phyloP scores from a whole-genome alignment of 495 filamentous ascomycete species.

The Neurospora tetrasperma region DNA sequence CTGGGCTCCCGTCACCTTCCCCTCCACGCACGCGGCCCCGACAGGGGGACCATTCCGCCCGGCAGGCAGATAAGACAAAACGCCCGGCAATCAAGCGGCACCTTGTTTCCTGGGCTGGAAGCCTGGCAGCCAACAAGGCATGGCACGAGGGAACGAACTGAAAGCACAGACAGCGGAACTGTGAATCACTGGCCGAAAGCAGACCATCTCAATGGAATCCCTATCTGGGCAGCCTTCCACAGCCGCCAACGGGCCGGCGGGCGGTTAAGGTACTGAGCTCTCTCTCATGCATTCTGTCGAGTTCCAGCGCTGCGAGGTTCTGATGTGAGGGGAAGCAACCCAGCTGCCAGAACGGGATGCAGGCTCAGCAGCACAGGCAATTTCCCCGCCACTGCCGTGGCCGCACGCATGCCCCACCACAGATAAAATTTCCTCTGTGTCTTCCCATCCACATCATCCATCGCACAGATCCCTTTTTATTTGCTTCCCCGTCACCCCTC shows the following conservation, averaged over 20 bases:
- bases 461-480: conserved; percentile 11
- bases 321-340: neutral
- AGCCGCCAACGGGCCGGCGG: neutral
- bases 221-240: neutral
- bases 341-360: neutral
- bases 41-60: neutral
- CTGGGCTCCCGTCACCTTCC: neutral
- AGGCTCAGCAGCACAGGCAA: neutral
- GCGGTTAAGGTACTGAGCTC: neutral
- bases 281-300: neutral
- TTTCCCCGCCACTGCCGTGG: conserved; percentile 16
- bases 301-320: neutral
- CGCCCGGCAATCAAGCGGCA: conserved; percentile 10
- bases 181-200: neutral
- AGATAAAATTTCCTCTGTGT: conserved; percentile 23
- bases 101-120: neutral
- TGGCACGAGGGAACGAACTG: neutral
- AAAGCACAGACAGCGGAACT: neutral
- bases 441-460: conserved; percentile 7
- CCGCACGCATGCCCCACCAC: neutral
- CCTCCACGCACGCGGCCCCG: conserved; percentile 2
- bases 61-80: conserved; percentile 4
- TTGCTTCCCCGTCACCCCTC: conserved; percentile 11
- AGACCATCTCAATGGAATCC: neutral
- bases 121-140: neutral